Conservation (phyloP, 2,329 filamentous ascomycete genomes). For the Plenodomus biglobosus region DNA sequence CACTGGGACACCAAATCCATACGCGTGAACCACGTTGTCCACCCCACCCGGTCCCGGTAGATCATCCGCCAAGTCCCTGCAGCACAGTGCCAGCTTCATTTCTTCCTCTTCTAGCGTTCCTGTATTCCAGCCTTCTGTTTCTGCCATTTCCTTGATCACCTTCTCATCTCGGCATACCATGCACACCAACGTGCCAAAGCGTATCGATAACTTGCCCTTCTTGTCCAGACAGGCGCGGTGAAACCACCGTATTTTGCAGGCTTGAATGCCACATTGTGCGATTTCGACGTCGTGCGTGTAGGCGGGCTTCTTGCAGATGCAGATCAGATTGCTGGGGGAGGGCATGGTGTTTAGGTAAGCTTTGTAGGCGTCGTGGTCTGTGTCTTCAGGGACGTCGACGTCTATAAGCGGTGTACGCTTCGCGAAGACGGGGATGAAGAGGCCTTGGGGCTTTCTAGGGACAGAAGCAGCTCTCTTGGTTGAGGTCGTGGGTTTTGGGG, state of each 20-base stretch:
- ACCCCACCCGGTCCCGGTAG: background rate
- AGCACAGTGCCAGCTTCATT: background rate
- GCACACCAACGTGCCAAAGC: constrained; percentile 13
- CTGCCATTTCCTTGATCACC: background rate
- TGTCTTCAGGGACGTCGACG: background rate
- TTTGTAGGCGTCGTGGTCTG: constrained; percentile 5
- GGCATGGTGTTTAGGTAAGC: constrained; percentile 4
- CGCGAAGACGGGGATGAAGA: constrained; percentile 6
- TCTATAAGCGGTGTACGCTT: background rate
- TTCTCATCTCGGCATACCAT: constrained; percentile 9
- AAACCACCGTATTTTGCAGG: constrained; percentile 20
- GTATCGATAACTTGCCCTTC: constrained; percentile 11
- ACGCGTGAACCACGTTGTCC: background rate
- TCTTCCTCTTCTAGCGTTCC: background rate
- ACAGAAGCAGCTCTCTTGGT: background rate
- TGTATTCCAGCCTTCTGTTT: background rate
- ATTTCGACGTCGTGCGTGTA: constrained; percentile 7
- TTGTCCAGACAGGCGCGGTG: constrained; percentile 26
- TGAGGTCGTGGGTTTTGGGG: background rate
- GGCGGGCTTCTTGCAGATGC: constrained; percentile 19
- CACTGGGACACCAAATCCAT: background rate
- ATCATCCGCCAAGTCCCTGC: background rate
- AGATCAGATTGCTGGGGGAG: constrained; percentile 13
- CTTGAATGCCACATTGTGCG: constrained; percentile 17
- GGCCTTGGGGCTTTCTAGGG: background rate